Conservation (phyloP, 306 rosid genomes). For the Vigna angularis region DNA sequence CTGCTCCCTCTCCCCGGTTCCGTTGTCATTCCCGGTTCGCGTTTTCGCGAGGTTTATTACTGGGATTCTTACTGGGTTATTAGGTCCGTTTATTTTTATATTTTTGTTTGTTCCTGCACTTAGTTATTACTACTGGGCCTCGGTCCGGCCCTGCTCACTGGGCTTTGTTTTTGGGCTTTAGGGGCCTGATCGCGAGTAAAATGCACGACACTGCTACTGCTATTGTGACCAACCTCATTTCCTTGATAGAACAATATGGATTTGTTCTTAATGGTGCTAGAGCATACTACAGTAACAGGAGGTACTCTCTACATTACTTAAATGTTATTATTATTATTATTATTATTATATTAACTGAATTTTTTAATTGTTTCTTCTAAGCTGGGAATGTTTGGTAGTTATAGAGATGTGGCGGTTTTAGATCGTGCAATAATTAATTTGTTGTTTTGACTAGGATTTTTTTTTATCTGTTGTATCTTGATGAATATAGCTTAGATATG, state of each 20-base stretch:
- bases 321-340: too few species aligned
- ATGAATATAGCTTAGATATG: too few species aligned
- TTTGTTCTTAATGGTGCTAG: conserved; percentile 91
- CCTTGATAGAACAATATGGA: conserved; percentile 72
- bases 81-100: conserved; percentile 48
- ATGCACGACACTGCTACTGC: conserved; percentile 81
- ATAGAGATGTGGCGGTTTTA: too few species aligned
- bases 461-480: too few species aligned
- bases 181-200: conserved; percentile 85
- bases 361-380: too few species aligned
- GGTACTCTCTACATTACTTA: conserved; percentile 47
- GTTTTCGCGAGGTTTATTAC: conserved; percentile 87
- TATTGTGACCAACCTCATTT: conserved; percentile 74
- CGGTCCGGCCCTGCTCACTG: neutral
- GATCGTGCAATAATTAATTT: neutral
- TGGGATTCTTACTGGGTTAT: conserved; percentile 98
- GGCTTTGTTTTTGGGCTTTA: conserved; percentile 36
- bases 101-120: neutral
- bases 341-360: neutral
- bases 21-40: conserved; percentile 74
- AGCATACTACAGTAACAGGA: conserved; percentile 84
- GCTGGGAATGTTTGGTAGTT: too few species aligned
- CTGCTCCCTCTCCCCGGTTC: conserved; percentile 69
- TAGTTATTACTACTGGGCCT: neutral
- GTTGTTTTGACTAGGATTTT: too few species aligned